A percentile compares a stretch with the other conserved stretches of the same genome.
phyloP scores from a whole-genome alignment of 1,284 basidiomycete species.

The Mycosarcoma mackinlayi region DNA sequence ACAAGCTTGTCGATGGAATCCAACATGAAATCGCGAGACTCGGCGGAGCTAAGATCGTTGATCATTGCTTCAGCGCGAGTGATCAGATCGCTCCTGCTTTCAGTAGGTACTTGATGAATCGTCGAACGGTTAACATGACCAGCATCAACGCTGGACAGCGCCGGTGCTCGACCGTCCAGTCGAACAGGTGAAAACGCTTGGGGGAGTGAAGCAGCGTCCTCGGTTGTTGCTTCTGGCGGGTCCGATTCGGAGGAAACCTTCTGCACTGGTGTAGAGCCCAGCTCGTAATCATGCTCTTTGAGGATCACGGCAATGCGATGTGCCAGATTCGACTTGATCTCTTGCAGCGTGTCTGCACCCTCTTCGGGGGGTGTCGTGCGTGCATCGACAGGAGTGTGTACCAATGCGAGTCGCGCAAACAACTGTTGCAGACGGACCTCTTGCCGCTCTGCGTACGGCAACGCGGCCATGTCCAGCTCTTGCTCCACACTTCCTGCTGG shows the following conservation, averaged over 20 bases:
- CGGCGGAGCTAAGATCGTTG: conserved; percentile 17
- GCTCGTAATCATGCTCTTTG: conserved; percentile 22
- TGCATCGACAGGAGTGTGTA: conserved; percentile 10
- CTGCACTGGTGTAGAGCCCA: conserved; percentile 5
- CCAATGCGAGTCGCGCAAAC: conserved; percentile 39
- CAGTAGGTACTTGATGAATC: too few relatives aligned
- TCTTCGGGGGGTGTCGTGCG: not conserved
- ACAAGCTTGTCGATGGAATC: conserved; percentile 37
- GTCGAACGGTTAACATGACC: too few relatives aligned
- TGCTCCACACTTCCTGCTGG: not conserved
- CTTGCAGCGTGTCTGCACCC: conserved; percentile 15
- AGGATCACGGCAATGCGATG: conserved; percentile 35
- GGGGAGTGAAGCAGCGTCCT: not conserved
- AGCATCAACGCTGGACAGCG: not conserved
- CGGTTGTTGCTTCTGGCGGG: not conserved
- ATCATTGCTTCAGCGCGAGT: conserved; percentile 34
- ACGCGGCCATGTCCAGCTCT: conserved; percentile 17
- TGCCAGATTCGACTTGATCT: conserved; percentile 43
- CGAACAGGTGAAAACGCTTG: conserved; percentile 12
- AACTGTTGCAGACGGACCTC: conserved; percentile 41
- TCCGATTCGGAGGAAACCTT: not conserved
- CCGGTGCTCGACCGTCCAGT: conserved; percentile 14
- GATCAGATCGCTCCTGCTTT: conserved; percentile 5
- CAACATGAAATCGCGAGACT: conserved; percentile 35
- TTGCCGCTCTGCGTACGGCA: conserved; percentile 38